A percentile compares a stretch with the other conserved stretches of the same genome.
Evolutionary conservation across 2,329 filamentous ascomycete genomes (phyloP).

Genomic region (Periconia sp.): DNA sequence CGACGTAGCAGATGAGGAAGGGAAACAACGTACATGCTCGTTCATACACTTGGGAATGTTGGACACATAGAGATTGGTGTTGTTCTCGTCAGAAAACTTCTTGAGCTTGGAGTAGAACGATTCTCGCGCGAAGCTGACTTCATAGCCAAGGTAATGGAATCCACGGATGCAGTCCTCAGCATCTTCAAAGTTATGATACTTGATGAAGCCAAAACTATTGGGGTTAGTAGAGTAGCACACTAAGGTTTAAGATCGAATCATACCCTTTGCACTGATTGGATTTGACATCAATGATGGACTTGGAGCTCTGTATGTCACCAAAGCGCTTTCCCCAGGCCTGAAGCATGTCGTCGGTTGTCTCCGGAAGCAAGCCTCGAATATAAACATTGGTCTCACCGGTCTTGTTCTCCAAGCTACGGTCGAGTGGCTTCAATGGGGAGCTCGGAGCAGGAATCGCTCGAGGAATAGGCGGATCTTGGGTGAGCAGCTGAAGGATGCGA

Average conservation of each 20-base stretch:
- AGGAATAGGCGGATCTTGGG: constrained; percentile 81
- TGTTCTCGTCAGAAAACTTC: constrained; percentile 84
- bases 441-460: constrained; percentile 86
- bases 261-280: constrained; percentile 97
- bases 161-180: constrained; percentile 96
- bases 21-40: constrained; percentile 68
- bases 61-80: constrained; percentile 97
- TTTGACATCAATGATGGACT: constrained; percentile 95
- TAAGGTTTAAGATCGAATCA: constrained; percentile 11
- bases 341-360: constrained; percentile 90
- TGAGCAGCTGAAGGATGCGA: constrained; percentile 48
- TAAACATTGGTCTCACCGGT: constrained; percentile 98
- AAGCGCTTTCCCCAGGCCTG: constrained; percentile 82
- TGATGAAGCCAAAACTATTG: constrained; percentile 90
- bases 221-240: constrained; percentile 7
- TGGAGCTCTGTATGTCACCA: constrained; percentile 92
- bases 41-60: constrained; percentile 92
- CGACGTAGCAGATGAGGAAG: background rate
- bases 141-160: constrained; percentile 91
- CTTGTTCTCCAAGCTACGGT: constrained; percentile 92
- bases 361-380: constrained; percentile 92
- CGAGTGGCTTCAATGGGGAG: constrained; percentile 84
- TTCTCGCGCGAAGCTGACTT: constrained; percentile 96
- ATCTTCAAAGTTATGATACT: constrained; percentile 83
- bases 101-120: constrained; percentile 98